Evolutionary conservation across 306 rosid species (phyloP).

Genomic region (Cajanus cajan): DNA sequence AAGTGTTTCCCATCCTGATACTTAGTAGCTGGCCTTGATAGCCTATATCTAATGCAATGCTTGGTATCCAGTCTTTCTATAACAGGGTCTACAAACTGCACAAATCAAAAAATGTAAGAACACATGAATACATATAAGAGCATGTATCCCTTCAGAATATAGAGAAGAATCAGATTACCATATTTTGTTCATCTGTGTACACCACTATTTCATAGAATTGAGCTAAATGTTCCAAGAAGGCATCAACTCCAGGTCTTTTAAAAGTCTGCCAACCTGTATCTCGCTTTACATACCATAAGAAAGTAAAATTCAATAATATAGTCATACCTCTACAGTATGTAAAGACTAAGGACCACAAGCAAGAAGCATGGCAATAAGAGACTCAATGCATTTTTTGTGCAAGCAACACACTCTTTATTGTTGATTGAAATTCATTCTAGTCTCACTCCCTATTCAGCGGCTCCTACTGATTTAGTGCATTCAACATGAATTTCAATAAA

Average conservation of each 20-base stretch:
- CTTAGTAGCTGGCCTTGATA: conserved; percentile 89
- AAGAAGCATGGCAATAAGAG: conserved; percentile 6
- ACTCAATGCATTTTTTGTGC: not conserved
- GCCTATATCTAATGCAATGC: conserved; percentile 75
- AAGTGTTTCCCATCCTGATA: conserved; percentile 89
- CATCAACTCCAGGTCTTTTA: conserved; percentile 98
- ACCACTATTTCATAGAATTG: conserved; percentile 84
- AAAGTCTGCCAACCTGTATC: conserved; percentile 98
- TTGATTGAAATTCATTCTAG: not conserved
- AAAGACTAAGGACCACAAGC: conserved; percentile 8
- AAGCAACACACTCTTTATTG: not conserved
- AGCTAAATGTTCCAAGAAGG: conserved; percentile 92
- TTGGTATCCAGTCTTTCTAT: conserved; percentile 87
- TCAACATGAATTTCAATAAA: not conserved
- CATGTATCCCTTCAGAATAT: conserved; percentile 9
- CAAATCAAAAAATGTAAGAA: conserved; percentile 29
- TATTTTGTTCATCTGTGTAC: conserved; percentile 81
- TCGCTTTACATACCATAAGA: conserved; percentile 56
- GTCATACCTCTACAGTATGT: not conserved
- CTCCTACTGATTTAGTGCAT: not conserved
- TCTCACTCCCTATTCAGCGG: not conserved
- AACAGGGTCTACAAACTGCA: conserved; percentile 95
- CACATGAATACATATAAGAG: conserved; percentile 8
- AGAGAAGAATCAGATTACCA: conserved; percentile 53
- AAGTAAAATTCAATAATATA: conserved; percentile 29